These are phyloP conservation scores for Claviceps capensis DNA, from an alignment of 2,329 filamentous ascomycete species.

Conservation along the genomic window DNA sequence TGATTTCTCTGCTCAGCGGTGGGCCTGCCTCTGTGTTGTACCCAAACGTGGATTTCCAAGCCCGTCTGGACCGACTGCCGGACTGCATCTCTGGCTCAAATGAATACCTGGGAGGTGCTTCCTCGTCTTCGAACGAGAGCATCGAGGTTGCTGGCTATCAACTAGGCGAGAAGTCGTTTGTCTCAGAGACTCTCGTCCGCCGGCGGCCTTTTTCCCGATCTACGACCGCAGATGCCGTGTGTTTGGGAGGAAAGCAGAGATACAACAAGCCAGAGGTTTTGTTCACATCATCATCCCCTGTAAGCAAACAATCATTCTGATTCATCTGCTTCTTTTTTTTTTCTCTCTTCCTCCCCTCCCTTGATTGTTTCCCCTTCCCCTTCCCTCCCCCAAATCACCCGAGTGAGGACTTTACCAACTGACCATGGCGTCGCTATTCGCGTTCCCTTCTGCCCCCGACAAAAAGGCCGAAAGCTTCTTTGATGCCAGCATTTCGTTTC, in stretches of 20 bases:
- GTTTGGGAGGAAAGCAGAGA: not conserved
- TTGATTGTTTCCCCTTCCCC: no score
- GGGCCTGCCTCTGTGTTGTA: not conserved
- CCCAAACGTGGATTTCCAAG: not conserved
- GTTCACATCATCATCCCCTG: not conserved
- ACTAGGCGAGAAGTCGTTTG: not conserved
- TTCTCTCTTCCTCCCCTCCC: not conserved
- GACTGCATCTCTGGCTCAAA: not conserved
- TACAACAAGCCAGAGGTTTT: not conserved
- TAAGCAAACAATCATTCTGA: not conserved
- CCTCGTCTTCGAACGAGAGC: not conserved
- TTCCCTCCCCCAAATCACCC: no score
- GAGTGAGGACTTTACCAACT: no score
- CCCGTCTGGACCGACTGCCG: conserved; percentile 2
- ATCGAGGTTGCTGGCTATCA: not conserved
- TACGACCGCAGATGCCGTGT: not conserved
- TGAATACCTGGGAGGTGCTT: not conserved
- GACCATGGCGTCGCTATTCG: no score
- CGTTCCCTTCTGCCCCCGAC: no score
- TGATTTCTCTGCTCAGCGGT: not conserved
- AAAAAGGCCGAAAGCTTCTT: not conserved
- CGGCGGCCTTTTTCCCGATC: not conserved
- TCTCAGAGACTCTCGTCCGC: not conserved
- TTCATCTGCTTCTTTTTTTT: no score
- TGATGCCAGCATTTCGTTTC: conserved; percentile 1